Base-by-base conservation (phyloP, 139 green algal genomes). In the Parachlorella kessleri region DNA sequence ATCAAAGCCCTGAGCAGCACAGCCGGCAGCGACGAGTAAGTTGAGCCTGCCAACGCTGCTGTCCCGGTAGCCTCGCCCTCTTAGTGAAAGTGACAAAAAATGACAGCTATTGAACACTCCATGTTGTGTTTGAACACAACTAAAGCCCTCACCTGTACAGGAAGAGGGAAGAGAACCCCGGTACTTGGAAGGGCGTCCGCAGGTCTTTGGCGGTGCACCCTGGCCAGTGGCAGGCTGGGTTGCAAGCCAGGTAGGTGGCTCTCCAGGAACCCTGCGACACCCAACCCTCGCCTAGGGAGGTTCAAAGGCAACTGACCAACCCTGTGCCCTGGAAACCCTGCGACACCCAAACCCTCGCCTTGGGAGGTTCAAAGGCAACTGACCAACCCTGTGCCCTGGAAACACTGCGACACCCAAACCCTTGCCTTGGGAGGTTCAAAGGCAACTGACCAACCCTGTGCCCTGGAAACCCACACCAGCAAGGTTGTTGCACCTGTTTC, bases 181-280 rank as follows among this genome's bases (percentile, higher is more conserved):
- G 66, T 6, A 75, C 75, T 1, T 48, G 26, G 3, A 42, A n/a
- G 1, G 37, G 21, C 26, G 75, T 65, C 48, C 67, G 10, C 35
- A 81, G 26, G 4, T 80, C 65, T 63, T 39, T 26, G 24, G 75
- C 75, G 0, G 33, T 26, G 33, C 74, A 42, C 10, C 64, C 35
- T 9, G 75, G 66, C 33, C 42, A 37, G 35, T 48, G n/a, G 75
- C 35, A 63, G 35, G 18, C 35, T 2, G 48, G 66, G 32, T 68
- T 32, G 41, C 71, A 39, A 1, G 75, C 75, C 40, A 80, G 33
- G 66, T 42, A 81, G 1, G 75, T 81, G 26, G 66, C 75, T 1
- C 75, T 41, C 75, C 75, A 81, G 18, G 66, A 75, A 0, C 75
- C 75, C 75, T 81, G 75, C 26, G 48, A 32, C 59, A 33, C 23